Base-by-base conservation (phyloP, 306 rosid species). In the Lagenaria siceraria region DNA sequence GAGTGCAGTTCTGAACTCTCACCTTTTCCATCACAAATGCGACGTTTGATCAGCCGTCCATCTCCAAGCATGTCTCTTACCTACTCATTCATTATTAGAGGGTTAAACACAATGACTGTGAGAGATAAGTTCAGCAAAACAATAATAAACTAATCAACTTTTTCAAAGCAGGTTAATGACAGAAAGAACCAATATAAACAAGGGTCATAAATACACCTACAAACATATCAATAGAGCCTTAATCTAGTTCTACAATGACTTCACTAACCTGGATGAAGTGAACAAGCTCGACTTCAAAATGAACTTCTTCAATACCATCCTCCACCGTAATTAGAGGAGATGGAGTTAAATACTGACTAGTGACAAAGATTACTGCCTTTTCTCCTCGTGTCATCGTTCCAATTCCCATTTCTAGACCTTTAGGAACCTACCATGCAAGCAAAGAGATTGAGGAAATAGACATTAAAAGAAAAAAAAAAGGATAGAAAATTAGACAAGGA, bases 1-100 rank as follows among this genome's bases (percentile, higher is more conserved):
- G 35, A 74, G 38, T 65, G 53, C 3, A 27, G 64, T 53, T 80
- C 78, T 53, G 56, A 80, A 78, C 53, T 65, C 84, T 19, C 80
- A 96, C 99, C 98, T 90, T 88, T 85, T 75, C 99, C 98, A 85
- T 96, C 99, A 78, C 35, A 87, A 80, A 96, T 87, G 19, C 96
- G 88, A 25, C 99, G 90, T 87, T 96, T 96, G 77, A 96, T 88
- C 53, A 88, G 90, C 80, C 98, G 91, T 19, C 99, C 98, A 81
- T 96, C 99, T 79, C 99, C 99, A 84, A 96, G 96, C 97, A 92
- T 88, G 82, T 96, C 99, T 75, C 99, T 85, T 66, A 96, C 97
- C 99, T 96, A 84, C 78, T 40, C 70, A 84, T 80, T 68, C 48
- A 81, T 76, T 79, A 70, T 73, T 78, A 77, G 75, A 72, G 64